phyloP scores from a whole-genome alignment of 495 filamentous ascomycete genomes.

The Thozetella sp. region DNA sequence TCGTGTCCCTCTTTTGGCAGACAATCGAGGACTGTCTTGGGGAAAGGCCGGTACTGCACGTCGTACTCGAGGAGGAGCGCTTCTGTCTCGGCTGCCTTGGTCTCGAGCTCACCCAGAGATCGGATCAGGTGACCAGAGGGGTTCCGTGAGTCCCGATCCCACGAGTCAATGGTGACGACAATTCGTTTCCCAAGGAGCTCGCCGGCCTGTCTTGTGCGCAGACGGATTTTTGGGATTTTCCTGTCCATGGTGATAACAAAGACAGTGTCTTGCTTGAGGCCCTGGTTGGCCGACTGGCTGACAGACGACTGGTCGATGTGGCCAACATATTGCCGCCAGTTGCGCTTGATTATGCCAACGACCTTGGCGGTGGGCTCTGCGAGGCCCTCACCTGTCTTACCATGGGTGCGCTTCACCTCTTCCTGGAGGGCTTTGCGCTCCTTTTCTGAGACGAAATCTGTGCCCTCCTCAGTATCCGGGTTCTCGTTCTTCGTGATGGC shows the following conservation, averaged over 20 bases:
- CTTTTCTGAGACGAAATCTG: slow-evolving; percentile 77
- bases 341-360: slow-evolving; percentile 89
- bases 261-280: slow-evolving; percentile 84
- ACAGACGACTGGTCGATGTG: slow-evolving; percentile 89
- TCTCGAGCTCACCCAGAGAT: slow-evolving; percentile 89
- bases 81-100: slow-evolving; percentile 94
- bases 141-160: slow-evolving; percentile 91
- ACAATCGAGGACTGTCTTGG: slow-evolving; percentile 91
- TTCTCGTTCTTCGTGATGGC: slow-evolving; percentile 91
- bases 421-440: slow-evolving; percentile 86
- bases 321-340: slow-evolving; percentile 97
- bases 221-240: slow-evolving; percentile 90
- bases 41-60: slow-evolving; percentile 97
- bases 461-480: slow-evolving; percentile 73
- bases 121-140: slow-evolving; percentile 93
- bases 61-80: slow-evolving; percentile 93
- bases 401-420: slow-evolving; percentile 84
- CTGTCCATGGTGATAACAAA: slow-evolving; percentile 98
- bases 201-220: slow-evolving; percentile 86
- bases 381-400: slow-evolving; percentile 72
- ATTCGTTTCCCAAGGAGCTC: slow-evolving; percentile 90
- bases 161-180: slow-evolving; percentile 92
- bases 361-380: slow-evolving; percentile 91
- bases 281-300: slow-evolving; percentile 66
- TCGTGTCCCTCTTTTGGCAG: slow-evolving; percentile 89